Percentiles rank a stretch among this genome's conserved stretches.
Conservation (phyloP, 257 asterid species). For the Buddleja alternifolia region DNA sequence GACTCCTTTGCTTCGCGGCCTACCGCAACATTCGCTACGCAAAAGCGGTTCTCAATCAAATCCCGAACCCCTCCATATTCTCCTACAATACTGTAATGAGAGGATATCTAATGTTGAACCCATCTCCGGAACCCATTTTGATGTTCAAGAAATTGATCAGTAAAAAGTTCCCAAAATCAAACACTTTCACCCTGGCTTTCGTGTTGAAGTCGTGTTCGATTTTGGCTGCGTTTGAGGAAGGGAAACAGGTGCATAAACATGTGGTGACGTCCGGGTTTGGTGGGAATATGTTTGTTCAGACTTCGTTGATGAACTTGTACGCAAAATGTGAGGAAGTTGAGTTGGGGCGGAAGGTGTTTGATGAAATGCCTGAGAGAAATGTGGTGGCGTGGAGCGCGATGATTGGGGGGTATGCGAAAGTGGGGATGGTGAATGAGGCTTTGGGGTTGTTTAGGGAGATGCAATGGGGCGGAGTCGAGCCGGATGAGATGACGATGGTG, state of each 20-base stretch:
- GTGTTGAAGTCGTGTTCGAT: constrained; percentile 68
- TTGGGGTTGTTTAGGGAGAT: constrained; percentile 63
- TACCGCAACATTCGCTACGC: constrained; percentile 60
- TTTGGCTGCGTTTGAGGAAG: constrained; percentile 51
- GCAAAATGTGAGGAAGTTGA: constrained; percentile 59
- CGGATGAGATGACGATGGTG: constrained; percentile 76
- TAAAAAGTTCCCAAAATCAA: constrained; percentile 44
- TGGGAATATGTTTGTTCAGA: constrained; percentile 49
- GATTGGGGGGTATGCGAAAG: constrained; percentile 63
- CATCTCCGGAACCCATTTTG: constrained; percentile 50
- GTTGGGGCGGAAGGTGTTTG: constrained; percentile 67
- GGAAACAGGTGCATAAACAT: constrained; percentile 70
- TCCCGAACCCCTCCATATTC: constrained; percentile 54
- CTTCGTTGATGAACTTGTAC: constrained; percentile 67
- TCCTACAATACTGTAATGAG: constrained; percentile 65
- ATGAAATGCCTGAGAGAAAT: constrained; percentile 65
- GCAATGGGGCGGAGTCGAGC: constrained; percentile 59
- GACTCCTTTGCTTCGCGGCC: constrained; percentile 65
- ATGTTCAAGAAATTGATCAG: constrained; percentile 47
- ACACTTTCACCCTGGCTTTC: constrained; percentile 68
- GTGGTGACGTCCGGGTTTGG: constrained; percentile 55
- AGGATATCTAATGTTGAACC: constrained; percentile 42
- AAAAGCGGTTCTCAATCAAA: constrained; percentile 43
- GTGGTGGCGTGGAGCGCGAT: constrained; percentile 77
- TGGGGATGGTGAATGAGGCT: constrained; percentile 70